Conservation (phyloP, 192 early-diverging fungal genomes). For the Backusella luteola region DNA sequence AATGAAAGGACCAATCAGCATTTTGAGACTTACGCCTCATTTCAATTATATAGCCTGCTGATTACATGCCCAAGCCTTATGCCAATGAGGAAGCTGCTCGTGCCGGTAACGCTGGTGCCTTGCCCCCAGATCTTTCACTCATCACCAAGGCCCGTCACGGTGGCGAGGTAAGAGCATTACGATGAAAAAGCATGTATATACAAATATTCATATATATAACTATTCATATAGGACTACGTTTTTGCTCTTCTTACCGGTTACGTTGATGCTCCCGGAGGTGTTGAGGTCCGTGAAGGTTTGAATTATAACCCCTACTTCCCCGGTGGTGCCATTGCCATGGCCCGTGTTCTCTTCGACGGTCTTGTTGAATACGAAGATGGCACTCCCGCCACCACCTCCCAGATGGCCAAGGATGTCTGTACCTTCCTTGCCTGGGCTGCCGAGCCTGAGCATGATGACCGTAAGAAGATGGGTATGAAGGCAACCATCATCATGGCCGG, state of each 20-base stretch:
- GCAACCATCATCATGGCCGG: conserved; percentile 67
- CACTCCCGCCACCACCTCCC: conserved; percentile 91
- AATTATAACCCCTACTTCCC: conserved; percentile 99
- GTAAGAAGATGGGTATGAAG: conserved; percentile 96
- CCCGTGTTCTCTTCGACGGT: conserved; percentile 90
- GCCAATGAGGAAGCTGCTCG: conserved; percentile 96
- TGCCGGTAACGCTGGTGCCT: conserved; percentile 93
- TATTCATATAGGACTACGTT: conserved; percentile 74
- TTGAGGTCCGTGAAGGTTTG: conserved; percentile 90
- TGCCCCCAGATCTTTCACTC: conserved; percentile 93
- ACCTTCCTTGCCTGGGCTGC: conserved; percentile 95
- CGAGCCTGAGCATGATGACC: conserved; percentile 95
- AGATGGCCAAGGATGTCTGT: conserved; percentile 96
- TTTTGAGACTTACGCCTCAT: too few relatives aligned
- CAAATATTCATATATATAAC: not conserved
- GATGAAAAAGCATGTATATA: not conserved
- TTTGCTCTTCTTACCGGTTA: conserved; percentile 95
- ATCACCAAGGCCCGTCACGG: conserved; percentile 95
- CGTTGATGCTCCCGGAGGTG: conserved; percentile 90
- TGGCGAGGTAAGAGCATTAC: conserved; percentile 60
- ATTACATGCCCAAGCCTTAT: conserved; percentile 89
- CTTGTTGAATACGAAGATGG: conserved; percentile 96
- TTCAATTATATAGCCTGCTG: conserved; percentile 56
- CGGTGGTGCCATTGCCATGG: conserved; percentile 97
- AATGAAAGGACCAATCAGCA: not conserved